These are phyloP conservation scores for Verticillium isaacii DNA, from an alignment of 2,329 filamentous ascomycete genomes.

Conservation along the genomic window DNA sequence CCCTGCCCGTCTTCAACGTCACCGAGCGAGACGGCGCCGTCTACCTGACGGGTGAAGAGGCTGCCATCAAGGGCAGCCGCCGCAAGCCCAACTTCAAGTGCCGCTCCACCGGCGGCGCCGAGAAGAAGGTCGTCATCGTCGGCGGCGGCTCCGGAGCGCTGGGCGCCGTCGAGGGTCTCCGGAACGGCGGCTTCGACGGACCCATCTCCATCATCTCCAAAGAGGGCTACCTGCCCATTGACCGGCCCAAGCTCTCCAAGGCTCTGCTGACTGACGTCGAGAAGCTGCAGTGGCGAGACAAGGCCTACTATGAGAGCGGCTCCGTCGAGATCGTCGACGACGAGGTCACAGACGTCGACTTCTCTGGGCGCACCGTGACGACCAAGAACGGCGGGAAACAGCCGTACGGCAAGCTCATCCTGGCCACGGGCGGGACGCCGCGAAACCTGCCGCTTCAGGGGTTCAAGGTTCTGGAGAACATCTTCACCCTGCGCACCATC, in stretches of 20 bases:
- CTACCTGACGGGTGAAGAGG: slow-evolving; percentile 78
- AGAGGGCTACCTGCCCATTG: slow-evolving; percentile 83
- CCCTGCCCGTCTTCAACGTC: slow-evolving; percentile 78
- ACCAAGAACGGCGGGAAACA: slow-evolving; percentile 69
- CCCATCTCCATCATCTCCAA: slow-evolving; percentile 76
- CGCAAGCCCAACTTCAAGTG: slow-evolving; percentile 72
- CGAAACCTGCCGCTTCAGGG: slow-evolving; percentile 73
- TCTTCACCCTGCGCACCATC: slow-evolving; percentile 79
- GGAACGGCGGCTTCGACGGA: slow-evolving; percentile 75
- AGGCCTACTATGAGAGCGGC: slow-evolving; percentile 68
- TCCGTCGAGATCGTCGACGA: slow-evolving; percentile 54
- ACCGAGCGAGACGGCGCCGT: slow-evolving; percentile 76
- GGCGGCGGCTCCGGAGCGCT: slow-evolving; percentile 83
- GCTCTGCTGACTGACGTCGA: slow-evolving; percentile 75
- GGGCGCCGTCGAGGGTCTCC: slow-evolving; percentile 76
- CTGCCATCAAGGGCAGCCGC: slow-evolving; percentile 70
- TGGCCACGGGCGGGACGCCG: slow-evolving; percentile 82
- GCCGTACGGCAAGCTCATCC: slow-evolving; percentile 80
- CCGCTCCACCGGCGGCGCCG: slow-evolving; percentile 28
- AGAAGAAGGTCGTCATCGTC: slow-evolving; percentile 70
- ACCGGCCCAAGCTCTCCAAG: slow-evolving; percentile 94
- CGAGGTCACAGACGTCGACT: slow-evolving; percentile 72
- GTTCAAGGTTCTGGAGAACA: slow-evolving; percentile 80
- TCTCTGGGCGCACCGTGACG: slow-evolving; percentile 65
- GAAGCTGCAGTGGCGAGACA: slow-evolving; percentile 73